These are phyloP conservation scores for Penicillium sp. DNA, from an alignment of 2,329 filamentous ascomycete genomes.

Conservation along the genomic window DNA sequence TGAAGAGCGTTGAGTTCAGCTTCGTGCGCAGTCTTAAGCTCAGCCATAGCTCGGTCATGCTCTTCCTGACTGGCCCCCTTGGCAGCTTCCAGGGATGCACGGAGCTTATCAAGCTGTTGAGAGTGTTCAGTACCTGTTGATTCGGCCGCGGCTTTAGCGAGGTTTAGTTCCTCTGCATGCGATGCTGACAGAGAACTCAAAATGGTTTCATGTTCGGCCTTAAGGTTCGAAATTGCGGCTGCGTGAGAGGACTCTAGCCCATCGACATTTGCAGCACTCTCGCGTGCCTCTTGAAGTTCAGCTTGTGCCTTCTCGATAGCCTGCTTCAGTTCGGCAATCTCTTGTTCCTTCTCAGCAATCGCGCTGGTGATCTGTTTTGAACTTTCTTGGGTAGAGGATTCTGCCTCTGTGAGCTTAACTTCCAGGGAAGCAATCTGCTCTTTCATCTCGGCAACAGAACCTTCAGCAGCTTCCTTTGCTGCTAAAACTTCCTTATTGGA, in stretches of 20 bases:
- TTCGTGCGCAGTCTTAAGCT: slow-evolving; percentile 37
- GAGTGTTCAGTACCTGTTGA: slow-evolving; percentile 34
- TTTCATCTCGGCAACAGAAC: slow-evolving; percentile 35
- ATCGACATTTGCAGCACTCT: slow-evolving; percentile 30
- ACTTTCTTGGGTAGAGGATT: slow-evolving; percentile 31
- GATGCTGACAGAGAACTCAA: slow-evolving; percentile 30
- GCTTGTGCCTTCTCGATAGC: slow-evolving; percentile 36
- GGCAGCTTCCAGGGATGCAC: slow-evolving; percentile 37
- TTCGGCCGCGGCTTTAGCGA: slow-evolving; percentile 37
- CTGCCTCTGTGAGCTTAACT: slow-evolving; percentile 37
- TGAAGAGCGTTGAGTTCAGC: slow-evolving; percentile 39
- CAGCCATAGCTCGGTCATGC: slow-evolving; percentile 34
- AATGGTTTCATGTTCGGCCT: slow-evolving; percentile 33
- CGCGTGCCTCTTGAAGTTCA: slow-evolving; percentile 37
- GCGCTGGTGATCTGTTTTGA: slow-evolving; percentile 29
- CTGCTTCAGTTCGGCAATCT: slow-evolving; percentile 39
- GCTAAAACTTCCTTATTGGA: slow-evolving; percentile 41
- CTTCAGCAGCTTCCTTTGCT: slow-evolving; percentile 37
- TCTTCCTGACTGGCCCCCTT: slow-evolving; percentile 33
- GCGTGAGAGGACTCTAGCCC: slow-evolving; percentile 36
- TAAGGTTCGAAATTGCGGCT: slow-evolving; percentile 33
- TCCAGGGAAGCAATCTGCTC: slow-evolving; percentile 42
- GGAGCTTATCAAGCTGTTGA: slow-evolving; percentile 40
- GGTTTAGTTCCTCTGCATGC: slow-evolving; percentile 40
- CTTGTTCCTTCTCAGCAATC: slow-evolving; percentile 42